Evolutionary conservation across 2,329 filamentous ascomycete genomes (phyloP), one percentile per base, ranked within the genome.

Genomic region (Fusarium longipes): DNA sequence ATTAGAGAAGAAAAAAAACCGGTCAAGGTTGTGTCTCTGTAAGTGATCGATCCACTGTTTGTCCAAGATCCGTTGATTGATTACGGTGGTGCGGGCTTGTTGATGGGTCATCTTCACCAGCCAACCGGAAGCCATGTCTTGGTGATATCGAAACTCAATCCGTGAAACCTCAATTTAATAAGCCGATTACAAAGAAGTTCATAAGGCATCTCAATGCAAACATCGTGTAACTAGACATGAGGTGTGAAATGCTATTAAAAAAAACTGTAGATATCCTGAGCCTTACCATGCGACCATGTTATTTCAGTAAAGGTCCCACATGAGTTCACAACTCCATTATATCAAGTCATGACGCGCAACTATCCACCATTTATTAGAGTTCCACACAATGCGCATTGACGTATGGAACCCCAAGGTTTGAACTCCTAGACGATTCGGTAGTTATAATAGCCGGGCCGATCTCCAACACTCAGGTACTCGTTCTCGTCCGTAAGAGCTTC

Each of bases 381-480:
- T 49, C 29, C 44, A 33, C 45, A 36, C 45, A 8, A 25, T 49
- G 38, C 45, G 45, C 32, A 38, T 49, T 49, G 45, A 49, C 45
- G 9, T 35, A 32, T 20, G 20, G 4, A 35, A 27, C 17, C 3
- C 24, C 20, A 18, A 7, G 14, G 8, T 17, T 47, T 22, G 9
- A 48, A 7, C 20, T 18, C 25, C 33, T 53, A 68, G 17, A 68
- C 65, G 27, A 68, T 51, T 10, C 65, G 50, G 42, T 68, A 68
- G 11, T 44, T 57, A 40, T 68, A 68, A 15, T 36, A 29, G 15
- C 61, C 47, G 9, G 61, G 18, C 14, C 36, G 24, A 20, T 55
- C 24, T 14, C 38, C 61, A 18, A 20, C 15, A 17, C 61, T 33
- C 11, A 68, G 47, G 42, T 66, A 63, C 18, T 68, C 65, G 5